Conservation (phyloP, 2,329 filamentous ascomycete species). For the Ceratocystis huliohia region DNA sequence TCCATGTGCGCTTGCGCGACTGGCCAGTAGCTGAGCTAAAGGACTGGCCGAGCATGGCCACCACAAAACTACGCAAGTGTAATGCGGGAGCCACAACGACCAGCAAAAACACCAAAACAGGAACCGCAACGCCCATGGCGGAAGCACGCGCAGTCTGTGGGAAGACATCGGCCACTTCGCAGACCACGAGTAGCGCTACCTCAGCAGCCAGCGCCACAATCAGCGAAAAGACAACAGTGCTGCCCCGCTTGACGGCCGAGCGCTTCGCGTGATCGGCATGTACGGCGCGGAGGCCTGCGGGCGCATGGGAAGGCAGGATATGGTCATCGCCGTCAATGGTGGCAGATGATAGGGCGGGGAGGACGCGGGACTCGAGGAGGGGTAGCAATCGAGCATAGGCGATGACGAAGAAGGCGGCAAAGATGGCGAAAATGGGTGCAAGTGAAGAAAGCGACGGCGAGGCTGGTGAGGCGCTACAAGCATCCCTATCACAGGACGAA, state of each 20-base stretch:
- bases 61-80: constrained; percentile 53
- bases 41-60: constrained; percentile 46
- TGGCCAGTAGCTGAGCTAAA: constrained; percentile 30
- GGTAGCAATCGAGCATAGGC: constrained; percentile 61
- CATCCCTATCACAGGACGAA: constrained; percentile 45
- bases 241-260: constrained; percentile 38
- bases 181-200: constrained; percentile 67
- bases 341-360: constrained; percentile 33
- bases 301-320: constrained; percentile 49
- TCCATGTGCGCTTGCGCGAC: constrained; percentile 35
- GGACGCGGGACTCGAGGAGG: constrained; percentile 41
- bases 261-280: constrained; percentile 47
- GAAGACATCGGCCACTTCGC: constrained; percentile 69
- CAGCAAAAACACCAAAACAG: constrained; percentile 57
- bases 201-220: constrained; percentile 68
- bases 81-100: constrained; percentile 66
- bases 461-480: constrained; percentile 38
- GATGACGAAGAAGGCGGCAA: constrained; percentile 37
- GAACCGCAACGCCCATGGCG: constrained; percentile 57
- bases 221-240: constrained; percentile 57
- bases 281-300: constrained; percentile 43
- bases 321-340: constrained; percentile 49
- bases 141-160: constrained; percentile 52
- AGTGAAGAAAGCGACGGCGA: constrained; percentile 45
- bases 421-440: constrained; percentile 59